phyloP scores from a whole-genome alignment of 116 monocot genomes.

The Zostera marina region DNA sequence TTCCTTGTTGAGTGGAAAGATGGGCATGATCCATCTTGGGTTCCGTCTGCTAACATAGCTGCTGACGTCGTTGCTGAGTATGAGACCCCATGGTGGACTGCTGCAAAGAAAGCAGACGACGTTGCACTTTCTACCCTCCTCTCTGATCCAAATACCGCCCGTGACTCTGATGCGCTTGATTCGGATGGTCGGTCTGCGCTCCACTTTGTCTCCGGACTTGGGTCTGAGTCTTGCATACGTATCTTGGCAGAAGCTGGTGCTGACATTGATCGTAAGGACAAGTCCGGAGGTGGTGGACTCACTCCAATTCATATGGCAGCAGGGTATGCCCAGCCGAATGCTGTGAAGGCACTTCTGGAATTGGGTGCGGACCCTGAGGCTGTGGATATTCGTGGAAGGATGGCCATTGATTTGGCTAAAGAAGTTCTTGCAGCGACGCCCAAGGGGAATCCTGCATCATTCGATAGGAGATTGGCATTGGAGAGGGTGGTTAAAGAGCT shows the following conservation, averaged over 20 bases:
- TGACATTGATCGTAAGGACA: slow-evolving; percentile 39
- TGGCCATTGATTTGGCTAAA: slow-evolving; percentile 43
- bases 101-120: slow-evolving; percentile 67
- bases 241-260: slow-evolving; percentile 46
- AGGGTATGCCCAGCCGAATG: slow-evolving; percentile 58
- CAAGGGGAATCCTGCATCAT: slow-evolving; percentile 33
- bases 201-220: slow-evolving; percentile 79
- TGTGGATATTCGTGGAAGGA: slow-evolving; percentile 39
- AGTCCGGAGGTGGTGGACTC: slow-evolving; percentile 56
- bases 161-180: slow-evolving; percentile 69
- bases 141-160: slow-evolving; percentile 18
- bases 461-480: slow-evolving; percentile 44
- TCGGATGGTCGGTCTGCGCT: slow-evolving; percentile 71
- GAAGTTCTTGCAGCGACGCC: slow-evolving; percentile 53
- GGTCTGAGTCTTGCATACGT: slow-evolving; percentile 57
- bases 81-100: slow-evolving; percentile 97
- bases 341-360: slow-evolving; percentile 61
- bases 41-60: slow-evolving; percentile 41
- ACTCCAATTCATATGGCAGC: slow-evolving; percentile 82
- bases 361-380: slow-evolving; percentile 45
- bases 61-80: slow-evolving; percentile 87
- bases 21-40: slow-evolving; percentile 76
- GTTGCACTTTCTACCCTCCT: slow-evolving; percentile 39
- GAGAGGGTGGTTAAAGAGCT: slow-evolving; percentile 47
- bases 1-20: slow-evolving; percentile 91